phyloP scores from a whole-genome alignment of 2,329 filamentous ascomycete genomes.

The Colletotrichum sp. region DNA sequence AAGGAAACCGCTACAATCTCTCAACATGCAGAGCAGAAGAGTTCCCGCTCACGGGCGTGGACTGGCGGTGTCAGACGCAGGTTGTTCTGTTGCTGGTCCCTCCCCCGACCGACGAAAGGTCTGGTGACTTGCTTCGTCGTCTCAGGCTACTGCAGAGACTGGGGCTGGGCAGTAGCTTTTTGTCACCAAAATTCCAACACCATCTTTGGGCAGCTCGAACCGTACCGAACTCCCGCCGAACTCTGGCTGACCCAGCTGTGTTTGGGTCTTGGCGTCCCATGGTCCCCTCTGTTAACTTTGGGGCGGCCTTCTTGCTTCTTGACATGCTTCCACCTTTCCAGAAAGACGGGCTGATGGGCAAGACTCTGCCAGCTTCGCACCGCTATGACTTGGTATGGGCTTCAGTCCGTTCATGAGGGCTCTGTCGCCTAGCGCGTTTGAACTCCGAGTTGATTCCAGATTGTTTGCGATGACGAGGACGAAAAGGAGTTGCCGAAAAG shows the following conservation, averaged over 20 bases:
- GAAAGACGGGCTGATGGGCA: not conserved
- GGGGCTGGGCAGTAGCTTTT: not conserved
- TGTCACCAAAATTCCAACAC: not conserved
- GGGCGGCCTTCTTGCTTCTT: not conserved
- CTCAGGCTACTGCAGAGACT: constrained; percentile 3
- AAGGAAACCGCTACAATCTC: not conserved
- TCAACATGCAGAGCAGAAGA: not conserved
- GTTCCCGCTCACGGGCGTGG: not conserved
- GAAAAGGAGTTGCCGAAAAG: not conserved
- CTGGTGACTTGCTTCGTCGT: not conserved
- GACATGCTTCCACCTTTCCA: not conserved
- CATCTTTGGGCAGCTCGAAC: constrained; percentile 8
- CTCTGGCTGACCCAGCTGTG: not conserved
- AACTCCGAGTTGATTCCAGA: not conserved
- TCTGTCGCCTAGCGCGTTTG: not conserved
- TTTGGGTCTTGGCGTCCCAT: not conserved
- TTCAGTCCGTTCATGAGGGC: not conserved
- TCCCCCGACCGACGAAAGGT: not conserved
- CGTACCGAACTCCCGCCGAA: not conserved
- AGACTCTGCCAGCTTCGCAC: not conserved
- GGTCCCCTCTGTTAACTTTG: not conserved
- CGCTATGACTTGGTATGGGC: not conserved
- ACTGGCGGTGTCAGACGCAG: not conserved
- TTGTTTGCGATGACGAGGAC: not conserved
- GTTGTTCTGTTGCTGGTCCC: not conserved